Conservation (phyloP, 2,329 filamentous ascomycete species). For the Alternaria hordeiaustralica region DNA sequence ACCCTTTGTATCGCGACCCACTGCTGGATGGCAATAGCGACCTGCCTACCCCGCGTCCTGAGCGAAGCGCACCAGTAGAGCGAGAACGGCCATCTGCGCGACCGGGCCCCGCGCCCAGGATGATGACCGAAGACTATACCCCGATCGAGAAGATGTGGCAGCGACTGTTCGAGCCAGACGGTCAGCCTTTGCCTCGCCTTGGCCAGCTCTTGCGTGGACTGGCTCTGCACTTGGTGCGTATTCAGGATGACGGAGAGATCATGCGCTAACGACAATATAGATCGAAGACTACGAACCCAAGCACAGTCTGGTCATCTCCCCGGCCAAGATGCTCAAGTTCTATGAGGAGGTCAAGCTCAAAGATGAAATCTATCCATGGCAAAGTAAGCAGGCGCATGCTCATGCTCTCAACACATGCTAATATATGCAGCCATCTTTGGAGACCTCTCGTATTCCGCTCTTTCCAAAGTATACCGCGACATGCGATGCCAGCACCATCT, state of each 20-base stretch:
- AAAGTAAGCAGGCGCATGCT: conserved; percentile 57
- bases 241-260: not conserved
- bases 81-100: conserved; percentile 31
- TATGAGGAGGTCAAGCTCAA: conserved; percentile 71
- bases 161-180: conserved; percentile 71
- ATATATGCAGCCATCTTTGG: conserved; percentile 50
- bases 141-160: conserved; percentile 75
- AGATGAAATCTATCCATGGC: conserved; percentile 72
- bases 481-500: conserved; percentile 58
- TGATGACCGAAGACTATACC: conserved; percentile 47
- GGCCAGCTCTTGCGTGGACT: conserved; percentile 75
- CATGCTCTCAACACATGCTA: conserved; percentile 1
- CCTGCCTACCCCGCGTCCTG: conserved; percentile 36
- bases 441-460: conserved; percentile 48
- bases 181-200: conserved; percentile 70
- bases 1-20: conserved; percentile 38
- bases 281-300: conserved; percentile 73
- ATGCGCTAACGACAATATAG: conserved; percentile 48
- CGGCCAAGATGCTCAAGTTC: conserved; percentile 75
- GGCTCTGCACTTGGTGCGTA: conserved; percentile 72
- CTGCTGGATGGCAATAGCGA: conserved; percentile 42
- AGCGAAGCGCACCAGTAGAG: conserved; percentile 33
- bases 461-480: conserved; percentile 56
- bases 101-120: conserved; percentile 36
- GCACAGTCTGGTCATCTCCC: conserved; percentile 74